These are phyloP conservation scores for Hsuehochloa calcarea DNA, from an alignment of 176 grass and related monocot species.

Conservation along the genomic window DNA sequence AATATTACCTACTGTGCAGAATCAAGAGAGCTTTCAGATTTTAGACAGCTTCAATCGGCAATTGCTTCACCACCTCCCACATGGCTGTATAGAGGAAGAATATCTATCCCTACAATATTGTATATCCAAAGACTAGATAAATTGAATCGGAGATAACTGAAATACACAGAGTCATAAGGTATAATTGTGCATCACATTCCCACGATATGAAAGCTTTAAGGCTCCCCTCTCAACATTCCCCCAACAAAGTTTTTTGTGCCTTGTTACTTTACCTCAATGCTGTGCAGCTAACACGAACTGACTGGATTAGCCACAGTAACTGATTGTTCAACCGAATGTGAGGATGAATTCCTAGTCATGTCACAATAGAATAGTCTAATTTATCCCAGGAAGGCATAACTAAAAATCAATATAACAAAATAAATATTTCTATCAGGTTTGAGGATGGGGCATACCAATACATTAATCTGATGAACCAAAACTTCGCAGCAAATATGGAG, in stretches of 20 bases:
- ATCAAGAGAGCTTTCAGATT: not conserved
- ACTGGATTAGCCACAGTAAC: too few relatives aligned
- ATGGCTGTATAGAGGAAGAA: not conserved
- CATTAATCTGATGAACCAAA: not conserved
- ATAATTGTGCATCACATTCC: too few relatives aligned
- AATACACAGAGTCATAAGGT: too few relatives aligned
- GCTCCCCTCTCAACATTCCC: too few relatives aligned
- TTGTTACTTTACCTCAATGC: not conserved
- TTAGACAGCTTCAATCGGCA: not conserved
- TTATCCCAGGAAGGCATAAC: not conserved
- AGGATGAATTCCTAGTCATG: not conserved
- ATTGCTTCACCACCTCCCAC: not conserved
- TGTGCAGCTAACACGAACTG: not conserved
- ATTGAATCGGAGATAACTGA: not conserved
- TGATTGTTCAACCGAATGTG: too few relatives aligned
- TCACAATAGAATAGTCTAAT: not conserved
- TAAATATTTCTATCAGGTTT: not conserved
- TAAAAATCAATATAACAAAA: not conserved
- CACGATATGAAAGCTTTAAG: too few relatives aligned
- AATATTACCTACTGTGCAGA: not conserved
- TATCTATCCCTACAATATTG: not conserved
- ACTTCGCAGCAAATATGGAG: not conserved
- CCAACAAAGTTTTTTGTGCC: not conserved
- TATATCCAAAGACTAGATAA: not conserved
- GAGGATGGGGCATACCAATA: not conserved